Base-by-base conservation (phyloP, 768 basidiomycete genomes). In the Butyriboletus loyo region DNA sequence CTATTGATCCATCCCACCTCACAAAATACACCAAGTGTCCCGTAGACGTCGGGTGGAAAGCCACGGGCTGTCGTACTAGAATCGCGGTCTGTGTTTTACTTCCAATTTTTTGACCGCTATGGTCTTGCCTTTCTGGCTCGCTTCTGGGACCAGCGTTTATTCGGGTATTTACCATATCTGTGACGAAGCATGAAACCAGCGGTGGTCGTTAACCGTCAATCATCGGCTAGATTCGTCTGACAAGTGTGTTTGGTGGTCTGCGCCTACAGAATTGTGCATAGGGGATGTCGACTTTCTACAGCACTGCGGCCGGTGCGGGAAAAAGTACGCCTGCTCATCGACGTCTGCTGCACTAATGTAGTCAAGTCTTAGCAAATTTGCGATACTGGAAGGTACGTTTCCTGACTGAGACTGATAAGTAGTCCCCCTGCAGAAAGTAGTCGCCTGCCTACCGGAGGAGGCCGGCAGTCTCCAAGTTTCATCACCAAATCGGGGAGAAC, bases 1-100 rank as follows among this genome's bases (percentile, higher is more conserved):
- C n/a, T 30, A 50, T 50, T 53, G 41, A 52, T n/a, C 15, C 53
- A 38, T 50, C 53, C 39, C 53, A 40, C 10, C 52, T 59, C 58
- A 50, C 14, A n/a, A 41, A 22, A 44, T 40, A 49, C 27, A 22
- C 31, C 35, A 14, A 7, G 34, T 28, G 24, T 46, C 49, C 19
- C 15, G 19, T 32, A 19, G 10, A 41, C 7, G 32, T 30, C 15
- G n/a, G 17, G 25, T 27, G 51, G 19, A 49, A 49, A 1, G 5
- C 11, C n/a, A 17, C 24, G 34, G 42, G 17, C 30, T 43, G 22
- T 46, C 27, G 3, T 24, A 17, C 22, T 10, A 9, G n/a, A 24
- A 25, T 22, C 43, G 25, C 4, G 21, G 31, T 30, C 3, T 13
- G 40, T 4, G 21, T 3, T 47, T 31, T 11, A 22, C 27, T 14